A percentile compares a stretch with the other conserved stretches of the same genome.
Conservation (phyloP, 345 rosid species). For the Sonneratia alba region DNA sequence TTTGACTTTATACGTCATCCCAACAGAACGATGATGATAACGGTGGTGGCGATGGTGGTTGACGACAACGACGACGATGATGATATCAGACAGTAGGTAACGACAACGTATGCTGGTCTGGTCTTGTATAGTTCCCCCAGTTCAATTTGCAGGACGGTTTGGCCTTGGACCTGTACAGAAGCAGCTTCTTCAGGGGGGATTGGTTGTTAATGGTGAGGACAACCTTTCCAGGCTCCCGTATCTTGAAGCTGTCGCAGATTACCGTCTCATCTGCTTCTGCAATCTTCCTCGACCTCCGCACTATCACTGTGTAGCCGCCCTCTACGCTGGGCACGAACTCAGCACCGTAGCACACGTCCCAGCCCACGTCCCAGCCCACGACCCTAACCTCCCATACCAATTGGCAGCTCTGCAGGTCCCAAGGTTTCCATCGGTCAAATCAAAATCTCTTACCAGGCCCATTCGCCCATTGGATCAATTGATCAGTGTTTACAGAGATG, state of each 20-base stretch:
- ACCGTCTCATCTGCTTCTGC: conserved; percentile 23
- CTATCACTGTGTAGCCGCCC: conserved; percentile 33
- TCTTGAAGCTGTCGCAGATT: conserved; percentile 26
- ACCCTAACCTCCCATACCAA: conserved; percentile 41
- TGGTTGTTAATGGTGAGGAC: conserved; percentile 32
- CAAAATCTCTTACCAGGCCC: neutral
- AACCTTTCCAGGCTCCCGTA: conserved; percentile 35
- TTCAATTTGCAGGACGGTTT: conserved; percentile 21
- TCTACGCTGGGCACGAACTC: conserved; percentile 32
- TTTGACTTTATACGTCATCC: no score
- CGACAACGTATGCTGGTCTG: no score
- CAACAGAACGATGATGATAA: no score
- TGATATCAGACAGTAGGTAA: no score
- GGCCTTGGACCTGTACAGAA: conserved; percentile 40
- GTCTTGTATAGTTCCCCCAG: neutral
- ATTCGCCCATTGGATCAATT: neutral
- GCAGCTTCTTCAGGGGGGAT: conserved; percentile 39
- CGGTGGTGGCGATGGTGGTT: no score
- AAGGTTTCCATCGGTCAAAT: neutral
- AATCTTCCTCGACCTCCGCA: conserved; percentile 31
- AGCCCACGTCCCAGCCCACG: conserved; percentile 31
- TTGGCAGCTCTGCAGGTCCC: conserved; percentile 13
- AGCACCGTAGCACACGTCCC: conserved; percentile 30
- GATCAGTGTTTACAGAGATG: neutral
- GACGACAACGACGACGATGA: no score